Base-by-base conservation (phyloP, 176 grass and related monocot genomes). In the Paspalum notatum region DNA sequence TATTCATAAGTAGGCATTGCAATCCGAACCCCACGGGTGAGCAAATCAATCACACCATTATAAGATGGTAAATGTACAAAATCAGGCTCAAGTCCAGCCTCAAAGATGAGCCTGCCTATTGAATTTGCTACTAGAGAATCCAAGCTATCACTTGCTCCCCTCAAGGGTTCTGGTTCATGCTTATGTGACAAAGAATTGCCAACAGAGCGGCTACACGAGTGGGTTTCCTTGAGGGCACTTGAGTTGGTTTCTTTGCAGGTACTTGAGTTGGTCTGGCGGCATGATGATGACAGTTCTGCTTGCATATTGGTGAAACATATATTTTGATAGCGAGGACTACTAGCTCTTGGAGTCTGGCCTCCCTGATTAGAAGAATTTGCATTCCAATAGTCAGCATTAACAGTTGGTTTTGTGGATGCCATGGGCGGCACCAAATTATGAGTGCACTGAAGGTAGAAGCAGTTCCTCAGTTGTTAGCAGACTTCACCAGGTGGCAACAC, bases 91-190 rank as follows among this genome's bases (percentile, higher is more conserved):
- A 94, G 78, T 42, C 90, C 83, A 52, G 86, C 92, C 58, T 94
- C 95, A 17, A 83, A 85, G 55, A 94, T 83, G 56, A 98, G 88
- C 77, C 75, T 90, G 32, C 92, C 92, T 49, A 98, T 80, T 76
- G 82, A 84, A 68, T 85, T 92, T 43, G 80, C 72, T 46, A 43
- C 69, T 8, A 3, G 24, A 68, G 69, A 75, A 80, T 80, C 76
- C 45, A 82, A 62, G 70, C 80, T 73, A 81, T 81, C 60, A 42
- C 61, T 83, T 68, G 46, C 71, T 59, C 56, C 81, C 25, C 73
- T 69, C 12, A 47, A 48, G 53, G 12, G 22, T 25, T 77, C 21
- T 16, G 43, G 56, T 72, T 86, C 78, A 66, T 78, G 60, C 40
- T 25, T 48, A 64, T 61, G 68, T 44, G 21, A 47, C 41, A 46